Percentiles rank a stretch among this genome's conserved stretches.
Evolutionary conservation across 176 grass and related monocot genomes (phyloP).

Genomic region (Oryza meyeriana): DNA sequence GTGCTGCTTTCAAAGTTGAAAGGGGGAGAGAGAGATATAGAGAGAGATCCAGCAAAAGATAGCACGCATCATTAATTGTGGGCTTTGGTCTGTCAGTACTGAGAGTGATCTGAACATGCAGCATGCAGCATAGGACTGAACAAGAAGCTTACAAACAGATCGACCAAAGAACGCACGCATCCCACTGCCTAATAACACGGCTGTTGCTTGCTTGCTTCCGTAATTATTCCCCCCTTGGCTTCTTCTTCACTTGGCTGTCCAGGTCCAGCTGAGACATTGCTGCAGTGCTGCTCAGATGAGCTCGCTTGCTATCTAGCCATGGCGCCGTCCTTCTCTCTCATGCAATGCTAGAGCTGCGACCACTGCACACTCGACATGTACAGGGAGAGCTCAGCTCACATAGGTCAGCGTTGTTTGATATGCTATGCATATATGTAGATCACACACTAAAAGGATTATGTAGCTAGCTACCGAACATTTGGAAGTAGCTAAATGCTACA

Average conservation of each 20-base stretch:
- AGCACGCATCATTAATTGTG: slow-evolving; percentile 19
- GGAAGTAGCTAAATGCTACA: slow-evolving; percentile 47
- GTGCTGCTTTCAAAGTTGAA: slow-evolving; percentile 43
- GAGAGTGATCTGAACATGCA: background rate
- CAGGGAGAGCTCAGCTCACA: background rate
- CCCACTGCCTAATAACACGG: slow-evolving; percentile 16
- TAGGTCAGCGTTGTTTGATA: background rate
- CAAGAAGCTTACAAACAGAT: slow-evolving; percentile 36
- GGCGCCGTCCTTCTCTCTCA: background rate
- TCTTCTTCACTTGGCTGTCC: slow-evolving; percentile 34
- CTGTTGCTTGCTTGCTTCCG: background rate
- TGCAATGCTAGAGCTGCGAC: background rate
- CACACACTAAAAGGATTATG: slow-evolving; percentile 6
- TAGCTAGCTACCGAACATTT: slow-evolving; percentile 24
- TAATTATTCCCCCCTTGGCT: slow-evolving; percentile 26
- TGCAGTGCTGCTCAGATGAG: background rate
- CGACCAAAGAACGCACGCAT: slow-evolving; percentile 12
- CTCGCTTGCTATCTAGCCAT: background rate
- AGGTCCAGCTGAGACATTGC: background rate
- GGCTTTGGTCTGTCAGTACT: background rate
- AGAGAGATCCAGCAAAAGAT: background rate
- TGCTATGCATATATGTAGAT: slow-evolving; percentile 18
- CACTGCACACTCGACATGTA: background rate
- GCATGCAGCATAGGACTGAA: slow-evolving; percentile 21
- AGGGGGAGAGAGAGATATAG: background rate